phyloP scores from a whole-genome alignment of 345 rosid genomes.

The Populus pruinosa region DNA sequence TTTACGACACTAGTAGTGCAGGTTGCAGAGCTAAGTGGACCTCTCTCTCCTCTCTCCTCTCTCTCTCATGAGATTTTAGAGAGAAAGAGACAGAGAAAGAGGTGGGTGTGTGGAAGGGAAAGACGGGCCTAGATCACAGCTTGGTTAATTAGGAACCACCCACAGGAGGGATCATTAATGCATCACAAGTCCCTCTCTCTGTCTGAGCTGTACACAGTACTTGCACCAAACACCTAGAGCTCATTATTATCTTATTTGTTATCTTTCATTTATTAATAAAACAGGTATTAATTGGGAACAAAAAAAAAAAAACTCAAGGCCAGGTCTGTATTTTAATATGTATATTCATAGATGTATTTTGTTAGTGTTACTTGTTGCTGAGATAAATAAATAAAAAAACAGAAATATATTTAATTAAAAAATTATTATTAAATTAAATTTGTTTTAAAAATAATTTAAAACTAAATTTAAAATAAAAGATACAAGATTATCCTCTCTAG shows the following conservation, averaged over 20 bases:
- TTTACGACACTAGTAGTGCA: background rate
- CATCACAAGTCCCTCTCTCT: background rate
- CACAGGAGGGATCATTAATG: constrained; percentile 2
- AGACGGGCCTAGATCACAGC: background rate
- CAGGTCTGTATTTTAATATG: background rate
- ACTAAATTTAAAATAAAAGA: too few species aligned
- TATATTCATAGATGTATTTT: too few species aligned
- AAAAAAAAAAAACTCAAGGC: background rate
- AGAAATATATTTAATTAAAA: too few species aligned
- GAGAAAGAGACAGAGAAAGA: background rate
- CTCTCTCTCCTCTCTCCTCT: background rate
- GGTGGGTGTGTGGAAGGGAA: background rate
- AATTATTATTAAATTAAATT: too few species aligned
- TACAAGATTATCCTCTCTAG: too few species aligned
- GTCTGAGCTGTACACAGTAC: constrained; percentile 10
- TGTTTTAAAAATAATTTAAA: too few species aligned
- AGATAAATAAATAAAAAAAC: too few species aligned
- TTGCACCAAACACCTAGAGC: background rate
- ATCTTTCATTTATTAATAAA: background rate
- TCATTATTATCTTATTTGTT: background rate
- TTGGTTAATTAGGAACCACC: background rate
- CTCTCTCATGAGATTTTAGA: constrained; percentile 3
- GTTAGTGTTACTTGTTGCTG: too few species aligned
- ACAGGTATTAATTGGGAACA: background rate
- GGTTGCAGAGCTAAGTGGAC: background rate